Evolutionary conservation across 2,329 filamentous ascomycete species (phyloP).

Genomic region (Hymenoscyphus fraxineus): DNA sequence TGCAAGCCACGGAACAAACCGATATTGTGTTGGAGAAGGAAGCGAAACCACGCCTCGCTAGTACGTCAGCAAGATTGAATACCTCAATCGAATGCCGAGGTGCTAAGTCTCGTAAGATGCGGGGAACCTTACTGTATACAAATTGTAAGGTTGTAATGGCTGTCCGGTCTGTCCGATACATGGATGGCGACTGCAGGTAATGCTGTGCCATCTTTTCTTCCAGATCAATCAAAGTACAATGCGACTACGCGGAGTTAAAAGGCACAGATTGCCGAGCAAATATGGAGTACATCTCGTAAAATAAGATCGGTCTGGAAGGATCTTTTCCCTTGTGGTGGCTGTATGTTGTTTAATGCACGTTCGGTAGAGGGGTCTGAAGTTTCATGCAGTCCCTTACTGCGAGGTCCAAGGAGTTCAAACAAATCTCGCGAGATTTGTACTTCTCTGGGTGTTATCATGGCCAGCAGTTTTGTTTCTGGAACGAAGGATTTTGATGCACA

Average conservation of each 20-base stretch:
- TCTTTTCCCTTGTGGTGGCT: neutral
- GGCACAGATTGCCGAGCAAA: neutral
- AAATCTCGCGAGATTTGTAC: neutral
- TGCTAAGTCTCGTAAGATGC: neutral
- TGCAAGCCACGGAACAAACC: neutral
- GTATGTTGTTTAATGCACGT: neutral
- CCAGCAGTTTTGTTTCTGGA: neutral
- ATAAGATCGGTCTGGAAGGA: neutral
- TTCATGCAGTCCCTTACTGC: neutral
- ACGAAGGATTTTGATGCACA: neutral
- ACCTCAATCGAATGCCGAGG: neutral
- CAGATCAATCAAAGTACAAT: neutral
- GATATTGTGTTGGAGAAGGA: slow-evolving; percentile 2
- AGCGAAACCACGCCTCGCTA: neutral
- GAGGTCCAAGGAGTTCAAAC: neutral
- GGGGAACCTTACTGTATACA: neutral
- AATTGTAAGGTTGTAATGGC: neutral
- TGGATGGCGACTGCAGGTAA: neutral
- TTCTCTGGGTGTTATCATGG: neutral
- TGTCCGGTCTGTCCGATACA: neutral
- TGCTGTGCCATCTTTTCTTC: neutral
- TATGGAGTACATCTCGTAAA: neutral
- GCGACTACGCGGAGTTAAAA: neutral
- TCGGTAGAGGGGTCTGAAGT: neutral
- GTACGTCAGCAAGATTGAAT: neutral